Base-by-base conservation (phyloP, 164 flowering plant species). In the Kingdonia uniflora region DNA sequence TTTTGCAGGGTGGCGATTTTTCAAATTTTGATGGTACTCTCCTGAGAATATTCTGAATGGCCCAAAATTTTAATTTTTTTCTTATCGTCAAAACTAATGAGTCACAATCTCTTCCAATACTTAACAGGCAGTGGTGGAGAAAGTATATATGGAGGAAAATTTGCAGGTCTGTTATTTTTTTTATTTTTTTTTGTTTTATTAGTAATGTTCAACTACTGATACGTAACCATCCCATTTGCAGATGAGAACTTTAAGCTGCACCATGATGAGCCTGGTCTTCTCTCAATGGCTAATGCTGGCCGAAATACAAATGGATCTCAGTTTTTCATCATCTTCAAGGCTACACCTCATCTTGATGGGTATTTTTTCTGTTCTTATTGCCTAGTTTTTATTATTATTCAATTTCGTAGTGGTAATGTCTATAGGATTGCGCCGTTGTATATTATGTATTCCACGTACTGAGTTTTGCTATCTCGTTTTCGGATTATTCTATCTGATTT, bases 1-100 rank as follows among this genome's bases (percentile, higher is more conserved):
- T 37, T 52, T 61, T 46, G 66, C 91, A 92, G 99, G 99, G 81
- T 68, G 99, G 99, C 33, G 99, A 88, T 65, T 81, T 88, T 60
- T 71, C 84, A 17, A 77, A 71, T 61, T 68, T 75, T 65, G 85
- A 92, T 78, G 99, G 97, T 92, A 80, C 53, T n/a, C n/a, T n/a
- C n/a, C n/a, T n/a, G n/a, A n/a, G n/a, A n/a, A n/a, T n/a, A n/a
- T n/a, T n/a, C n/a, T n/a, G n/a, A n/a, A n/a, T n/a, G n/a, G n/a
- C n/a, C n/a, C n/a, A n/a, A n/a, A n/a, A n/a, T n/a, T 65, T 54
- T 65, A 59, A 51, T 68, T 66, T 54, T 33, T 25, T 58, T 59
- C 63, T 53, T 37, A 20, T 53, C 56, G 54, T 8, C 15, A 13
- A 49, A 23, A 44, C 26, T 42, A 20, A 13, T 43, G 14, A 59